phyloP scores from a whole-genome alignment of 257 asterid species.

The Primulina eburnea region DNA sequence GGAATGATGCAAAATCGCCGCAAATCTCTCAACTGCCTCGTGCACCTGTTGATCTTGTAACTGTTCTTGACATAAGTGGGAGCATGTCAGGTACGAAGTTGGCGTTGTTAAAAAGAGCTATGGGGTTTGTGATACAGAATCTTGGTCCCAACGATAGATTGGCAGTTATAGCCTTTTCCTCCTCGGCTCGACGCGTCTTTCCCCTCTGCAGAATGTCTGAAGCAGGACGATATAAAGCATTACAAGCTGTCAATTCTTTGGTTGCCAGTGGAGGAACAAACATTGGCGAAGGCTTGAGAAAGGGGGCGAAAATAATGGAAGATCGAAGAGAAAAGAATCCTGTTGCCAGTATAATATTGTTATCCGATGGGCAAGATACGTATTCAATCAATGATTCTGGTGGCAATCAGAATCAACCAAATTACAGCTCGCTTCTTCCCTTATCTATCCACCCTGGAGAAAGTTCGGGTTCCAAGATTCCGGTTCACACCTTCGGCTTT shows the following conservation, averaged over 20 bases:
- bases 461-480: constrained; percentile 10
- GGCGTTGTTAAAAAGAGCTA: constrained; percentile 85
- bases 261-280: constrained; percentile 95
- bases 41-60: constrained; percentile 90
- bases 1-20: constrained; percentile 34
- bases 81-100: constrained; percentile 99
- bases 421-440: not conserved
- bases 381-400: constrained; percentile 6
- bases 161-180: constrained; percentile 91
- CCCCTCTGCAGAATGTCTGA: constrained; percentile 89
- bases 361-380: constrained; percentile 25
- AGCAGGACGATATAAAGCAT: constrained; percentile 75
- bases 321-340: not conserved
- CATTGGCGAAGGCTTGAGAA: constrained; percentile 90
- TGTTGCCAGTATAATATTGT: constrained; percentile 18
- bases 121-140: constrained; percentile 96
- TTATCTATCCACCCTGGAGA: not conserved
- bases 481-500: constrained; percentile 16
- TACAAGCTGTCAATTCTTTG: constrained; percentile 78
- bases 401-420: not conserved
- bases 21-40: constrained; percentile 54
- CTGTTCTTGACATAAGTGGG: constrained; percentile 94
- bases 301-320: constrained; percentile 61
- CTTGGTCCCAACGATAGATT: constrained; percentile 87
- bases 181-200: constrained; percentile 93